Conservation (phyloP, 1,284 basidiomycete genomes). For the Meripilus lineatus region DNA sequence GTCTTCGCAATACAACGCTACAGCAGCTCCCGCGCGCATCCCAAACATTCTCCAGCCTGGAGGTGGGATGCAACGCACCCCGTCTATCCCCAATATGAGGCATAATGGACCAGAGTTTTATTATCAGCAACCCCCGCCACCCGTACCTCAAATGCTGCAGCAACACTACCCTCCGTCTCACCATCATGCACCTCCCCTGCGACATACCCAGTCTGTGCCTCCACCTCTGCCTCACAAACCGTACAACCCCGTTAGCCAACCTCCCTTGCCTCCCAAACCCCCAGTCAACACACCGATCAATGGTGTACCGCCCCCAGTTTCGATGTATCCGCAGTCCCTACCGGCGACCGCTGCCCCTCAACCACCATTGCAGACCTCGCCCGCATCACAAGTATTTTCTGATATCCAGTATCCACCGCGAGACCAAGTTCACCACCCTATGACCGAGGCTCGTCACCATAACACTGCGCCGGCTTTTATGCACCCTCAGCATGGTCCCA, state of each 20-base stretch:
- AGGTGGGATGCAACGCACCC: constrained; percentile 7
- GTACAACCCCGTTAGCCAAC: constrained; percentile 18
- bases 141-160: constrained; percentile 1
- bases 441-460: not conserved
- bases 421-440: not conserved
- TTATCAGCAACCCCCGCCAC: constrained; percentile 7
- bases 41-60: constrained; percentile 14
- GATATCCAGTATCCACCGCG: no score
- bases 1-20: constrained; percentile 3
- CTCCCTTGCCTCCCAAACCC: constrained; percentile 24
- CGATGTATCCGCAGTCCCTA: constrained; percentile 3
- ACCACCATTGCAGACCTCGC: not conserved
- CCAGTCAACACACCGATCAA: constrained; percentile 7
- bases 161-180: not conserved
- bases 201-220: constrained; percentile 15
- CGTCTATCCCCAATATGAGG: constrained; percentile 1
- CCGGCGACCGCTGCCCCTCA: not conserved
- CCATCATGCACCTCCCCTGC: constrained; percentile 10
- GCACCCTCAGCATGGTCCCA: no score
- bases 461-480: not conserved
- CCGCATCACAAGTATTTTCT: no score
- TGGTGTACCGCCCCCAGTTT: not conserved
- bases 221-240: constrained; percentile 27
- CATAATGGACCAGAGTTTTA: constrained; percentile 14
- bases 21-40: constrained; percentile 11